phyloP scores from a whole-genome alignment of 495 filamentous ascomycete species.

The Lepraria neglecta region DNA sequence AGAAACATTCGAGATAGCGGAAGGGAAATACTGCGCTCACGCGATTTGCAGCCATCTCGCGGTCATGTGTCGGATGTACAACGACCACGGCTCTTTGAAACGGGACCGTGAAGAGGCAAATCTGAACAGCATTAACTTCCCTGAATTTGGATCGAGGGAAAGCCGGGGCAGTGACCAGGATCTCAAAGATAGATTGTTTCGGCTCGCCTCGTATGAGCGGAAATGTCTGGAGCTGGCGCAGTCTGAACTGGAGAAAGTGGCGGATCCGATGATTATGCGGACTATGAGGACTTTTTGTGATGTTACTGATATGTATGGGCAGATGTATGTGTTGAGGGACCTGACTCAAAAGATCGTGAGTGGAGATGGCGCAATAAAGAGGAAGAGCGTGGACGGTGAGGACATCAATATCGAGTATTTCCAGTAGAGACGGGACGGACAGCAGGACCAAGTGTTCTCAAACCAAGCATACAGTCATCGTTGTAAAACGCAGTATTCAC shows the following conservation, averaged over 20 bases:
- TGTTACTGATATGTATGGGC: slow-evolving; percentile 37
- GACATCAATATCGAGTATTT: too few species aligned
- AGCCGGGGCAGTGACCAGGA: neutral
- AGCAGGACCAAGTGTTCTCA: too few species aligned
- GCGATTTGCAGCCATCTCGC: slow-evolving; percentile 34
- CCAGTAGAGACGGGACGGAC: too few species aligned
- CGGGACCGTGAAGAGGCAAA: slow-evolving; percentile 37
- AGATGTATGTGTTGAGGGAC: slow-evolving; percentile 17
- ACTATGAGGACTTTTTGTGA: slow-evolving; percentile 32
- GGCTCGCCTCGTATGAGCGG: slow-evolving; percentile 33
- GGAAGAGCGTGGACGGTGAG: too few species aligned
- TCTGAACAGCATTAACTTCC: slow-evolving; percentile 40
- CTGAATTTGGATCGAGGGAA: slow-evolving; percentile 26
- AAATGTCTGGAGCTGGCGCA: slow-evolving; percentile 23
- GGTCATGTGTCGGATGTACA: slow-evolving; percentile 40
- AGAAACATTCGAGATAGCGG: slow-evolving; percentile 17
- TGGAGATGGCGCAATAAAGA: too few species aligned
- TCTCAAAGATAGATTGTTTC: slow-evolving; percentile 27
- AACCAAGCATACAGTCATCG: too few species aligned
- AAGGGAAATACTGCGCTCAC: slow-evolving; percentile 32
- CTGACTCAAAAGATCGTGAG: too few species aligned
- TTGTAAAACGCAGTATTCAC: too few species aligned
- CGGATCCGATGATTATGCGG: slow-evolving; percentile 16
- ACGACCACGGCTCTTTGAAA: slow-evolving; percentile 36
- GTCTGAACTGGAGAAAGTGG: slow-evolving; percentile 18